These are phyloP conservation scores for Hanseniaspora lindneri DNA, from an alignment of 805 yeast species.

Conservation along the genomic window DNA sequence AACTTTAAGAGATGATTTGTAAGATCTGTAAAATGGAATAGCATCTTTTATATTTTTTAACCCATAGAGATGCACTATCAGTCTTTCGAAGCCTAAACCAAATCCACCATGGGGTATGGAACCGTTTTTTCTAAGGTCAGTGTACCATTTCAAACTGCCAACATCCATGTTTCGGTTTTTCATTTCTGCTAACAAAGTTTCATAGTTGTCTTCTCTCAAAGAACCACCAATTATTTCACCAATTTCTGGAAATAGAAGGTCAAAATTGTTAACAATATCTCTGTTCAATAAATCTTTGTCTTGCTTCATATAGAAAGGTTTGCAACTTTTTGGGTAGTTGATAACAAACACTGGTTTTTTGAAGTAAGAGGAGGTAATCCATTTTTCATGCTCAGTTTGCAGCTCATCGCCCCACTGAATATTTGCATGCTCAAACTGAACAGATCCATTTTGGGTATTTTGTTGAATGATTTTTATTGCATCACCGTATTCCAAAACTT, in stretches of 20 bases:
- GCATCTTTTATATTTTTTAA: conserved; percentile 71
- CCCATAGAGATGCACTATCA: conserved; percentile 57
- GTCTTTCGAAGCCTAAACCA: conserved; percentile 87
- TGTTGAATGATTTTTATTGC: conserved; percentile 48
- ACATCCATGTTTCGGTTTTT: conserved; percentile 45
- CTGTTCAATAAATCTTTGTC: conserved; percentile 23
- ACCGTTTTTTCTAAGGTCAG: conserved; percentile 62
- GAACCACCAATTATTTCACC: conserved; percentile 96
- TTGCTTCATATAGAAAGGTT: conserved; percentile 85
- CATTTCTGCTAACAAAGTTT: conserved; percentile 40
- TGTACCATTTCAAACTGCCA: conserved; percentile 60
- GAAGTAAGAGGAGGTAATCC: conserved; percentile 57
- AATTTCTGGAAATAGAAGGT: conserved; percentile 74
- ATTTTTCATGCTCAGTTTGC: conserved; percentile 81
- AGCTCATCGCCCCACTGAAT: conserved; percentile 58
- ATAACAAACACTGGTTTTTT: conserved; percentile 73
- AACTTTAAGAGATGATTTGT: conserved; percentile 33
- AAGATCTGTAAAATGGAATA: conserved; percentile 74
- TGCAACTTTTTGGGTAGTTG: conserved; percentile 65
- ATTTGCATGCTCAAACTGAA: conserved; percentile 28
- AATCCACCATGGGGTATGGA: conserved; percentile 92
- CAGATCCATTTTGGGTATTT: conserved; percentile 24
- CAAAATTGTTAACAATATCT: conserved; percentile 77
- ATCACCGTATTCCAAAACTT: conserved; percentile 57
- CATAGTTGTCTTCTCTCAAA: conserved; percentile 62